Percentiles rank a stretch among this genome's conserved stretches.
phyloP scores from a whole-genome alignment of 768 basidiomycete species.

The Suillus subluteus region DNA sequence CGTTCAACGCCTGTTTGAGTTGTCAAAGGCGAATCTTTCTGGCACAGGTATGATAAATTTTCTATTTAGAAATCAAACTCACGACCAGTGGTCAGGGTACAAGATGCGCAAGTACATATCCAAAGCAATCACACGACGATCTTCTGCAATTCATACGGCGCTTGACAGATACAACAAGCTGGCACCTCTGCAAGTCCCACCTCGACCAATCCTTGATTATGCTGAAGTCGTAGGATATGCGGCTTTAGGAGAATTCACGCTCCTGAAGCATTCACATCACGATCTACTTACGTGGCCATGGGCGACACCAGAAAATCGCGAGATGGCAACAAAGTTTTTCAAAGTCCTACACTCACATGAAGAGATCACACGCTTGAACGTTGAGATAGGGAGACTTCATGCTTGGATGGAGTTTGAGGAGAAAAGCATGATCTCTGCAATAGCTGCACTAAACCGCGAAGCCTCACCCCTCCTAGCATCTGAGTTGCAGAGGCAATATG shows the following conservation, averaged over 20 bases:
- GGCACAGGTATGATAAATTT: conserved; percentile 33
- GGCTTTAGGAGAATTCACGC: conserved; percentile 35
- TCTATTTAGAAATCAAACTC: neutral
- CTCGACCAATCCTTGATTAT: conserved; percentile 25
- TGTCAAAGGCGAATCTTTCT: conserved; percentile 41
- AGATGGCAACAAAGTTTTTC: conserved; percentile 30
- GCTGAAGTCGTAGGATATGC: conserved; percentile 20
- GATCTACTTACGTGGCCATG: conserved; percentile 34
- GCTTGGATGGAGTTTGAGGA: conserved; percentile 12
- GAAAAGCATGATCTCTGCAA: neutral
- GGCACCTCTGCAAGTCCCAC: conserved; percentile 25
- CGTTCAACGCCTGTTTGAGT: conserved; percentile 40
- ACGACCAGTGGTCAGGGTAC: conserved; percentile 31
- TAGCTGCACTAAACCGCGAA: neutral
- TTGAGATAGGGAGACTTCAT: conserved; percentile 32
- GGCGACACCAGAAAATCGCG: conserved; percentile 42
- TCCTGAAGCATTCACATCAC: conserved; percentile 34
- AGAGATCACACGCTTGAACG: conserved; percentile 34
- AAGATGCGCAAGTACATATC: conserved; percentile 37
- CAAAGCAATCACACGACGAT: conserved; percentile 34
- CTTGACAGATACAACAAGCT: conserved; percentile 36
- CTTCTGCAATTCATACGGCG: conserved; percentile 36
- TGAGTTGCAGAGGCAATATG: conserved; percentile 3
- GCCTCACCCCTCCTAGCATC: neutral
- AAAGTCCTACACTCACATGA: conserved; percentile 34